These are phyloP conservation scores for Tuber borchii DNA, from an alignment of 495 filamentous ascomycete genomes.

Conservation along the genomic window DNA sequence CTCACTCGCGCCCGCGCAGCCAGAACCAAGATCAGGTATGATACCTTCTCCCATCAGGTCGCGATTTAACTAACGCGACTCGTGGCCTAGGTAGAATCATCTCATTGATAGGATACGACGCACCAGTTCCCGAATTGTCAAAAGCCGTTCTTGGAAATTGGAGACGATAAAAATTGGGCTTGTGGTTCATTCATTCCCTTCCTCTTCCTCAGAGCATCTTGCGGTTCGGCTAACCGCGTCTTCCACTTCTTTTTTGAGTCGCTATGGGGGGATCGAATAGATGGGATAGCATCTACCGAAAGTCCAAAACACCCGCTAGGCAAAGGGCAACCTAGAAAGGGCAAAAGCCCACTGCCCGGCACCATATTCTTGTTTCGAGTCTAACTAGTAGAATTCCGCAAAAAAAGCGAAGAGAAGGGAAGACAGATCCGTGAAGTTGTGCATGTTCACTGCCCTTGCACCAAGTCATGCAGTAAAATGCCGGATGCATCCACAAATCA, in stretches of 20 bases:
- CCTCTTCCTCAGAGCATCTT: not conserved
- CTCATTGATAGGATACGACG: constrained; percentile 32
- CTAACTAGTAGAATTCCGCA: not conserved
- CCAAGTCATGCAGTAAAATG: constrained; percentile 1
- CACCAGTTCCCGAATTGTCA: constrained; percentile 25
- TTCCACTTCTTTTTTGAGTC: not conserved
- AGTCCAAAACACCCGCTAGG: not conserved
- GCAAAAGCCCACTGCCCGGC: not conserved
- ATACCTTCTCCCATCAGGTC: not conserved
- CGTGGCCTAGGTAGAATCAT: constrained; percentile 26
- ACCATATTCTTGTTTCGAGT: not conserved
- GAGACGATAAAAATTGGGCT: constrained; percentile 23
- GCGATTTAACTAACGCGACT: not conserved
- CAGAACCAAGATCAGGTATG: constrained; percentile 13
- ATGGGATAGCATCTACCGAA: not conserved
- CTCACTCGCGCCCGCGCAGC: constrained; percentile 24
- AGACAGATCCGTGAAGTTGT: not conserved
- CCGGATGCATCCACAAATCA: not conserved
- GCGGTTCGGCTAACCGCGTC: not conserved
- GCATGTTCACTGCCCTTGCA: not conserved
- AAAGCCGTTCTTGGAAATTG: constrained; percentile 25
- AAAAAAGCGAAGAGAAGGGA: not conserved
- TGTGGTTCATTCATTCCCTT: not conserved
- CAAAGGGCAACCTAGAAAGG: not conserved
- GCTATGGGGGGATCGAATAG: not conserved